Base-by-base conservation (phyloP, 1,139 yeast species). In the Arxiozyma telluris region DNA sequence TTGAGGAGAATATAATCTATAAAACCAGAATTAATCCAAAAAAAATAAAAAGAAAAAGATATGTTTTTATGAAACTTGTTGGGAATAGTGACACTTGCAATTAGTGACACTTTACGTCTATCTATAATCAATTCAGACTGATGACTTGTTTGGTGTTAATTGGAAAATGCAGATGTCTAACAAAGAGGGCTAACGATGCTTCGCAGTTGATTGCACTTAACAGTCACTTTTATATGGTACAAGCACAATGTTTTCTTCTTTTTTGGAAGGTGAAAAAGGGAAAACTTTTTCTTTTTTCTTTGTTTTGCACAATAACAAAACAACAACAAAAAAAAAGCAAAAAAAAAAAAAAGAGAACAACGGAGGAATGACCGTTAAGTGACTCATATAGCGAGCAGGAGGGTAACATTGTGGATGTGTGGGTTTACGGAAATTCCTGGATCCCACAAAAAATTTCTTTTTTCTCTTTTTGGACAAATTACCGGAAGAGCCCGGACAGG, bases 191-290 rank as follows among this genome's bases (percentile, higher is more conserved):
- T 30, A 30, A 30, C 38, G 38, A 21, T 17, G 22, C 50, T 44
- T 57, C 61, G 61, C 61, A 53, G 57, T 52, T 50, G 48, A 53
- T 56, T 58, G 61, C 61, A 58, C 61, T 58, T 58, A 58, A 58
- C 49, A 50, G 56, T 34, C 25, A 41, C 34, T 41, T 45, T 47
- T 50, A 44, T 38, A 34, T 22, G n/a, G n/a, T n/a, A n/a, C n/a
- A n/a, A n/a, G n/a, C n/a, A n/a, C 23, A 42, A 11, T 23, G 4
- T 18, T 45, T 45, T 25, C 12, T 30, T 45, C 12, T 46, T 22
- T 44, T 44, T 25, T 18, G 25, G 6, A 23, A 23, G 6, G 25
- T 23, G n/a, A 23, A 23, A 23, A 23, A 23, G 30, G 8, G 30
- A 27, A 27, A 27, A 27, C 11, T 27, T 27, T 27, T 27, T 27